phyloP scores from a whole-genome alignment of 2,329 filamentous ascomycete genomes.

The Falciphora oryzae region DNA sequence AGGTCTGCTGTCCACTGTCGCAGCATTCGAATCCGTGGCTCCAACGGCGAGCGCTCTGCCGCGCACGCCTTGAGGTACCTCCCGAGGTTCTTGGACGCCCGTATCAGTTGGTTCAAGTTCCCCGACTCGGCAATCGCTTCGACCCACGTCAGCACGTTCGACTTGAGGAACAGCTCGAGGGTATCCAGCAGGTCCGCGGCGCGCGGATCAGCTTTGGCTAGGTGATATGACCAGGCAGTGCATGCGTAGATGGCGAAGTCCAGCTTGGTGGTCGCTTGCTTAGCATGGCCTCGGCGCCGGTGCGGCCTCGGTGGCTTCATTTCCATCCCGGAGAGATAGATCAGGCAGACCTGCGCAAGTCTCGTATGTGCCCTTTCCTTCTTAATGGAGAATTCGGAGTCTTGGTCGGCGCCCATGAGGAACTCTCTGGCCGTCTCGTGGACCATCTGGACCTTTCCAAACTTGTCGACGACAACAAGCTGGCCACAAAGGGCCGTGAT shows the following conservation, averaged over 20 bases:
- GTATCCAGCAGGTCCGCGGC: slow-evolving; percentile 20
- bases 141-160: slow-evolving; percentile 32
- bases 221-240: slow-evolving; percentile 28
- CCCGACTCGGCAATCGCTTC: slow-evolving; percentile 21
- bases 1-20: slow-evolving; percentile 26
- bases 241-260: slow-evolving; percentile 25
- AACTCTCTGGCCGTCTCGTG: slow-evolving; percentile 32
- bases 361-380: slow-evolving; percentile 23
- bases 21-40: slow-evolving; percentile 17
- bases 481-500: slow-evolving; percentile 28
- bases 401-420: slow-evolving; percentile 18
- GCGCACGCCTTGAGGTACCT: slow-evolving; percentile 17
- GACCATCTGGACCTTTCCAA: slow-evolving; percentile 27
- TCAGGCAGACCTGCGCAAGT: slow-evolving; percentile 29
- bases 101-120: slow-evolving; percentile 13
- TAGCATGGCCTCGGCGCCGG: slow-evolving; percentile 14
- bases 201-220: slow-evolving; percentile 21
- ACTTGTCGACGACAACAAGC: slow-evolving; percentile 29
- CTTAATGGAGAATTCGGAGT: slow-evolving; percentile 25
- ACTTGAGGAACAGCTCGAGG: slow-evolving; percentile 24
- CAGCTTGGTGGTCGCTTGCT: slow-evolving; percentile 11
- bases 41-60: slow-evolving; percentile 16
- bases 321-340: slow-evolving; percentile 26
- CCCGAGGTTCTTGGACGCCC: slow-evolving; percentile 14
- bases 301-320: slow-evolving; percentile 27